phyloP scores from a whole-genome alignment of 805 yeast species.

The Middelhovenomyces tepae region DNA sequence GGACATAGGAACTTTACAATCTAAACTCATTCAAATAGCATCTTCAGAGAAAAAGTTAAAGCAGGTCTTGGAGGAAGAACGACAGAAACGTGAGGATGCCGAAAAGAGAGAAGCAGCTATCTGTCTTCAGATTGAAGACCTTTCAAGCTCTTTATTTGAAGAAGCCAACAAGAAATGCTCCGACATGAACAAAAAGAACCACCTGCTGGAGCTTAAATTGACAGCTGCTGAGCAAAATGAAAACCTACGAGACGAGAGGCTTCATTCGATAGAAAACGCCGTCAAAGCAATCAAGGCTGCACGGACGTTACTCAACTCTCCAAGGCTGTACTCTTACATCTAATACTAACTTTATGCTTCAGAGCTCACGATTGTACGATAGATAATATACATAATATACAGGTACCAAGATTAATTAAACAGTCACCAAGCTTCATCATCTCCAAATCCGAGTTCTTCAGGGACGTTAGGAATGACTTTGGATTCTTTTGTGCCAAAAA shows the following conservation, averaged over 20 bases:
- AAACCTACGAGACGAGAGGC: conserved; percentile 10
- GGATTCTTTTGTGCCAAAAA: conserved; percentile 17
- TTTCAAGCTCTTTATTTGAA: conserved; percentile 16
- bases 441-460: too few species aligned
- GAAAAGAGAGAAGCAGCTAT: conserved; percentile 15
- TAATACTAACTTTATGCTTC: conserved; percentile 3
- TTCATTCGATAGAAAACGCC: conserved; percentile 16
- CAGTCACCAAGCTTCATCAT: too few species aligned
- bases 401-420: too few species aligned
- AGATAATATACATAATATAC: too few species aligned
- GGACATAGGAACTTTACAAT: too few species aligned
- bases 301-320: conserved; percentile 15
- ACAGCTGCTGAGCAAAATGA: too few species aligned
- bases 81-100: conserved; percentile 13
- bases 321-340: conserved; percentile 11
- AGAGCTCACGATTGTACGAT: too few species aligned
- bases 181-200: conserved; percentile 6
- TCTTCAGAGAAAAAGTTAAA: conserved; percentile 5
- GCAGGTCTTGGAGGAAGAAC: conserved; percentile 10
- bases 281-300: conserved; percentile 16
- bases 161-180: conserved; percentile 19
- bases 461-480: too few species aligned
- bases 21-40: too few species aligned
- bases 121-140: conserved; percentile 17
- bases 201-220: conserved; percentile 3